These are phyloP conservation scores for Fusarium sp. DNA, from an alignment of 2,329 filamentous ascomycete species.

Conservation along the genomic window DNA sequence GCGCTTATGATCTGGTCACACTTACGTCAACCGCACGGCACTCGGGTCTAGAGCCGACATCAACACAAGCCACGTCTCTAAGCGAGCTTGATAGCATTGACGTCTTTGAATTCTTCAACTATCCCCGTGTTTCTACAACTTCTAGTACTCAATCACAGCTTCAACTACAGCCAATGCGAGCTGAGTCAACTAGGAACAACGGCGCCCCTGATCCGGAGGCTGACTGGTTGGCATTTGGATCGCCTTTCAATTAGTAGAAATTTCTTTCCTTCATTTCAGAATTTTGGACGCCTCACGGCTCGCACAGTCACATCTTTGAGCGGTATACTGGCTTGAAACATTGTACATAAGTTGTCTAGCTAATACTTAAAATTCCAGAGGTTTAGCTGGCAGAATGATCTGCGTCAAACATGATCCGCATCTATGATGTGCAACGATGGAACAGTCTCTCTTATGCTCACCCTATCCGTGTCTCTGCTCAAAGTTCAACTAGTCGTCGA, in stretches of 20 bases:
- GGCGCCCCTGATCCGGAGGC: constrained; percentile 31
- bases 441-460: constrained; percentile 1
- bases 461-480: not conserved
- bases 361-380: no score
- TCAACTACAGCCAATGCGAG: constrained; percentile 12
- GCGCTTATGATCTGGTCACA: constrained; percentile 56
- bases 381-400: not conserved
- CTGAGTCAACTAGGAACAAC: constrained; percentile 24
- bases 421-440: constrained; percentile 3
- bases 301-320: not conserved
- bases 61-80: constrained; percentile 56
- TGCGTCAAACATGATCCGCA: not conserved
- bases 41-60: constrained; percentile 56
- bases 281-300: constrained; percentile 12
- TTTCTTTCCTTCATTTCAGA: not conserved
- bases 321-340: not conserved
- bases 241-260: constrained; percentile 13
- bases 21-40: constrained; percentile 54
- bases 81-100: constrained; percentile 60
- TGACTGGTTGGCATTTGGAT: constrained; percentile 39
- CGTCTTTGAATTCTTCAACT: constrained; percentile 62
- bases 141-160: constrained; percentile 37
- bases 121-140: constrained; percentile 51
- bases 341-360: not conserved
- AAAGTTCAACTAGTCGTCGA: constrained; percentile 6